Conservation (phyloP, 2,329 filamentous ascomycete genomes). For the Cladophialophora yegresii region DNA sequence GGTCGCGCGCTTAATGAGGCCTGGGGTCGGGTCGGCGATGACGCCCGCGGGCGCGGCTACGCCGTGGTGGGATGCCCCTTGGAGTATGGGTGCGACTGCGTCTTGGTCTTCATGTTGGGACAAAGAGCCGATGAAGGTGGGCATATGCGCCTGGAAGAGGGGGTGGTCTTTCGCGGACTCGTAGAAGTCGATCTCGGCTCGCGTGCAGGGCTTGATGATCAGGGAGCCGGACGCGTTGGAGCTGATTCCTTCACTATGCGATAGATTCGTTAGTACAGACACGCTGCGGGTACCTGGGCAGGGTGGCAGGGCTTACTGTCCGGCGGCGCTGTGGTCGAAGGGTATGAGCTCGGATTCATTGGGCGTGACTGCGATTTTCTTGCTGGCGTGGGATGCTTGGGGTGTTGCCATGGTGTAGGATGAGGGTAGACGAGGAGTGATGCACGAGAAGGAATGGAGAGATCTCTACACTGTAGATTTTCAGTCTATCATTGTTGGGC, state of each 20-base stretch:
- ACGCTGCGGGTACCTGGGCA: neutral
- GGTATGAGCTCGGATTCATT: constrained; percentile 41
- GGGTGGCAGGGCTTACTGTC: constrained; percentile 49
- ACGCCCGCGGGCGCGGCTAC: constrained; percentile 38
- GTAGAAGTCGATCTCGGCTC: constrained; percentile 86
- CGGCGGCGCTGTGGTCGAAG: constrained; percentile 51
- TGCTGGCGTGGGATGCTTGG: constrained; percentile 4
- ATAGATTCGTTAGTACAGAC: constrained; percentile 22
- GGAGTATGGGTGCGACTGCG: constrained; percentile 45
- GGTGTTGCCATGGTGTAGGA: constrained; percentile 1
- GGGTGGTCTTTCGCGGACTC: constrained; percentile 68
- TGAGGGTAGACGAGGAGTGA: neutral
- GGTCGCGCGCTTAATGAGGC: constrained; percentile 25
- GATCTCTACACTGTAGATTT: neutral
- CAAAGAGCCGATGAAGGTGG: constrained; percentile 79
- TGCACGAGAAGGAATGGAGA: too few relatives aligned
- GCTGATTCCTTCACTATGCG: constrained; percentile 78
- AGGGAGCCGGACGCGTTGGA: constrained; percentile 79
- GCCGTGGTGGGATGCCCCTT: constrained; percentile 51
- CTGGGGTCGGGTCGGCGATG: constrained; percentile 36
- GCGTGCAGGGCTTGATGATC: constrained; percentile 91
- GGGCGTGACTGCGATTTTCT: constrained; percentile 22
- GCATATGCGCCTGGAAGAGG: constrained; percentile 78
- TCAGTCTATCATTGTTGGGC: neutral
- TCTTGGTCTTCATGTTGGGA: constrained; percentile 60